A percentile compares a stretch with the other conserved stretches of the same genome.
Conservation (phyloP, 2,329 filamentous ascomycete species). For the Trichoderma simmonsii region DNA sequence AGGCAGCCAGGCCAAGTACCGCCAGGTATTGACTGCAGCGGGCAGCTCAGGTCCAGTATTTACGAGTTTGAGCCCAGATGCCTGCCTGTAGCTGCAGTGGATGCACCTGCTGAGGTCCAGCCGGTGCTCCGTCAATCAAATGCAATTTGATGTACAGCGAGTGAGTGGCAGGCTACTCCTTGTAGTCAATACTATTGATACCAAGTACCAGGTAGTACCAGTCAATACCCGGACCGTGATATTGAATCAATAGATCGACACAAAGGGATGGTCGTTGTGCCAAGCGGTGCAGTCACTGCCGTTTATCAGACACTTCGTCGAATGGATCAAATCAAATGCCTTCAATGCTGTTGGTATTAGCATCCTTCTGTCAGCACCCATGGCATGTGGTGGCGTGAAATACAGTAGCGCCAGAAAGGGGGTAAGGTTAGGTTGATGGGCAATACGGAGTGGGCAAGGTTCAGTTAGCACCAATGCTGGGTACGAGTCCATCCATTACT, state of each 20-base stretch:
- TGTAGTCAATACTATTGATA: background rate
- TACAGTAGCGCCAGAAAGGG: background rate
- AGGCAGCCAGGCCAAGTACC: background rate
- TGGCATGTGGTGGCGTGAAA: background rate
- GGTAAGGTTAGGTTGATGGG: background rate
- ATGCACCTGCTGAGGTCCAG: background rate
- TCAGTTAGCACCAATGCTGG: background rate
- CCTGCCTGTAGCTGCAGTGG: background rate
- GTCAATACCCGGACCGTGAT: background rate
- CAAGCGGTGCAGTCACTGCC: background rate
- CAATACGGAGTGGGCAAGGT: background rate
- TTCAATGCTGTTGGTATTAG: background rate
- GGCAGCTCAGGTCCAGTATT: background rate
- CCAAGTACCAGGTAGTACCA: background rate
- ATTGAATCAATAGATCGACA: background rate
- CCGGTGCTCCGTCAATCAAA: background rate
- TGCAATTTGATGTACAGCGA: background rate
- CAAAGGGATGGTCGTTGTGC: background rate
- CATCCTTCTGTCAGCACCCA: background rate
- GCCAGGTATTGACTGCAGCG: background rate
- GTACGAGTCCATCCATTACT: background rate
- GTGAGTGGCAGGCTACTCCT: background rate
- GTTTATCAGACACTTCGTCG: background rate
- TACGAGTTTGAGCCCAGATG: background rate
- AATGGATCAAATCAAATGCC: background rate